Percentiles rank a stretch among this genome's conserved stretches.
phyloP scores from a whole-genome alignment of 352 stramenopile species.

The Phytopythium delawarense region DNA sequence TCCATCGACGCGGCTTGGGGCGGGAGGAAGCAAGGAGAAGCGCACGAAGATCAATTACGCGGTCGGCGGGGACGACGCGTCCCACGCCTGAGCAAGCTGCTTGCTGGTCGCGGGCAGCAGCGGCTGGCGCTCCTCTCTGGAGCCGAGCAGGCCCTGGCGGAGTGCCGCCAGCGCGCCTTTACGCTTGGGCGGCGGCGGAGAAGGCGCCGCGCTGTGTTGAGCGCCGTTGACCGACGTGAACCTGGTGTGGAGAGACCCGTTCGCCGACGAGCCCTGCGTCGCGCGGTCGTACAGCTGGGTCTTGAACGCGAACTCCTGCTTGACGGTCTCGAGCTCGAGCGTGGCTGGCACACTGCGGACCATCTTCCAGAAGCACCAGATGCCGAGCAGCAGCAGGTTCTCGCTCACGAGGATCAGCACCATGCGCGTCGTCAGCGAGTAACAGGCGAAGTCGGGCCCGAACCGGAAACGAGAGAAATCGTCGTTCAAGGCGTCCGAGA shows the following conservation, averaged over 20 bases:
- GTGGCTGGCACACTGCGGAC: slow-evolving; percentile 51
- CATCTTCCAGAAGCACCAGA: slow-evolving; percentile 72
- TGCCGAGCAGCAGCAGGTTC: slow-evolving; percentile 47
- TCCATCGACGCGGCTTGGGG: not conserved
- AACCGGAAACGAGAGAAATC: slow-evolving; percentile 68
- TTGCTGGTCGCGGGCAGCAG: slow-evolving; percentile 40
- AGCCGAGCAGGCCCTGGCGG: slow-evolving; percentile 13
- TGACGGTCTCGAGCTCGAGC: slow-evolving; percentile 60
- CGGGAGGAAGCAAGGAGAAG: not conserved
- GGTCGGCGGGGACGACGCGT: slow-evolving; percentile 14
- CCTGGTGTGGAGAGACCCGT: not conserved
- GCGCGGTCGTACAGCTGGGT: slow-evolving; percentile 56
- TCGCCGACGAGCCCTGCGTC: not conserved
- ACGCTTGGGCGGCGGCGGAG: slow-evolving; percentile 1
- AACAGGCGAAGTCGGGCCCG: slow-evolving; percentile 70
- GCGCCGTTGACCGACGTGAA: not conserved
- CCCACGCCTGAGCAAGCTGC: slow-evolving; percentile 47
- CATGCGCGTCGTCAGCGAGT: slow-evolving; percentile 70
- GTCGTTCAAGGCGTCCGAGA: slow-evolving; percentile 44
- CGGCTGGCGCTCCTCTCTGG: slow-evolving; percentile 54
- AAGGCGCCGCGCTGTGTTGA: not conserved
- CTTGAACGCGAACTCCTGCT: slow-evolving; percentile 76
- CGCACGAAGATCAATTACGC: not conserved
- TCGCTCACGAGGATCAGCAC: slow-evolving; percentile 79
- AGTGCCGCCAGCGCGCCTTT: slow-evolving; percentile 6